Evolutionary conservation across 257 asterid genomes (phyloP).

Genomic region (Plectranthus barbatus): DNA sequence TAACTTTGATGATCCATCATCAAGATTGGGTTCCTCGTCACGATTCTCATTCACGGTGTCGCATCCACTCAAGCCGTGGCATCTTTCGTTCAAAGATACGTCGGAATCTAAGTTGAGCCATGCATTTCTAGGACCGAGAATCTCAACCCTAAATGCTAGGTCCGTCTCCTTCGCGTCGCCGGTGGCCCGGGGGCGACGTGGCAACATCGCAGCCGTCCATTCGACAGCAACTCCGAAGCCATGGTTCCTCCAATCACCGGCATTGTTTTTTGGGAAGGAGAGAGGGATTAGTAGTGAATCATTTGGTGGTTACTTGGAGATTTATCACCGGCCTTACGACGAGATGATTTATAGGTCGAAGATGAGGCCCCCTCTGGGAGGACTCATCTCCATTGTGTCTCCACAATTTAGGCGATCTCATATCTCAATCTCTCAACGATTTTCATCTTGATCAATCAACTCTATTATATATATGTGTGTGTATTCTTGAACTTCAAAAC

Average conservation of each 20-base stretch:
- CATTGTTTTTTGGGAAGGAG: slow-evolving; percentile 48
- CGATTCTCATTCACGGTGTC: slow-evolving; percentile 69
- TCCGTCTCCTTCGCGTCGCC: slow-evolving; percentile 78
- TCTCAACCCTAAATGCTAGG: slow-evolving; percentile 65
- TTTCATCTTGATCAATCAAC: slow-evolving; percentile 16
- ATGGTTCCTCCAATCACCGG: slow-evolving; percentile 64
- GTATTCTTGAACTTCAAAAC: neutral
- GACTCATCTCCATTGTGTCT: slow-evolving; percentile 62
- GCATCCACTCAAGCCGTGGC: slow-evolving; percentile 72
- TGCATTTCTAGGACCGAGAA: slow-evolving; percentile 31
- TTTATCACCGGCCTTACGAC: slow-evolving; percentile 56
- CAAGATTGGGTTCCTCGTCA: no score
- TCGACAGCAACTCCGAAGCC: slow-evolving; percentile 49
- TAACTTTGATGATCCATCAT: no score
- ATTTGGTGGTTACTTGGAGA: slow-evolving; percentile 36
- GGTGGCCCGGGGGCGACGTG: slow-evolving; percentile 31
- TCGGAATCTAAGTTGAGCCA: slow-evolving; percentile 39
- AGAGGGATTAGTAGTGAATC: slow-evolving; percentile 33
- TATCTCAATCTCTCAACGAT: slow-evolving; percentile 61
- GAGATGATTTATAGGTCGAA: slow-evolving; percentile 74
- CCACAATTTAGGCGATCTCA: slow-evolving; percentile 47
- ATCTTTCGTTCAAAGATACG: slow-evolving; percentile 51
- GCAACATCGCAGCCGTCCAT: slow-evolving; percentile 12
- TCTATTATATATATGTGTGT: neutral
- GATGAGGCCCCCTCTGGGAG: slow-evolving; percentile 79